Conservation (phyloP, 2,329 filamentous ascomycete genomes). For the Cordyceps cicadae region DNA sequence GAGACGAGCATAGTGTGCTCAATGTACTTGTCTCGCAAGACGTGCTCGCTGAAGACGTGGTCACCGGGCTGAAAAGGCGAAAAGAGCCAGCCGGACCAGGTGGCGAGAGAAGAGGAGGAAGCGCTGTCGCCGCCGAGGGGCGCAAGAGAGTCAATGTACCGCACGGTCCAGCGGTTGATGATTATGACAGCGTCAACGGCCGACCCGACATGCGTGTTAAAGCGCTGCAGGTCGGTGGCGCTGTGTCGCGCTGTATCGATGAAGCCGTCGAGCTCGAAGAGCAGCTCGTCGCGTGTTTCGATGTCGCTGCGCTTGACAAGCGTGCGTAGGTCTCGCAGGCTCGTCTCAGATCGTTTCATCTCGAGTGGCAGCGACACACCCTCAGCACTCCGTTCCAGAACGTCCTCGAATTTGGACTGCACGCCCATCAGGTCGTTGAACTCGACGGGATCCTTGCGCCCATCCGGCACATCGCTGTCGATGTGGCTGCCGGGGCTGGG, state of each 20-base stretch:
- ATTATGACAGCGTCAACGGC: slow-evolving; percentile 67
- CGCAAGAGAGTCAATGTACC: slow-evolving; percentile 56
- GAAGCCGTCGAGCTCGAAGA: slow-evolving; percentile 68
- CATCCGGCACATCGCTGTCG: slow-evolving; percentile 15
- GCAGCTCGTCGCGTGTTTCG: slow-evolving; percentile 59
- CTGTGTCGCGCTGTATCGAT: slow-evolving; percentile 59
- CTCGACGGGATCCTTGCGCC: slow-evolving; percentile 38
- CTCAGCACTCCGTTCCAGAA: slow-evolving; percentile 59
- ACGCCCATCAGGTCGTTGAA: slow-evolving; percentile 69
- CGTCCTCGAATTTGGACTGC: slow-evolving; percentile 68
- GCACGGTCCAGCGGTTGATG: slow-evolving; percentile 68
- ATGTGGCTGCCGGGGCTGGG: slow-evolving; percentile 18
- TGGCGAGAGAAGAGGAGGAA: slow-evolving; percentile 26
- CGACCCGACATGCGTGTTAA: slow-evolving; percentile 67
- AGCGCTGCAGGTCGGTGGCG: slow-evolving; percentile 59
- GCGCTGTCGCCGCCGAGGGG: slow-evolving; percentile 21
- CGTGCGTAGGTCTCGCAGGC: slow-evolving; percentile 65
- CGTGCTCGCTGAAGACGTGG: slow-evolving; percentile 37
- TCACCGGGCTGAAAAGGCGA: slow-evolving; percentile 57
- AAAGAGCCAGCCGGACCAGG: slow-evolving; percentile 38
- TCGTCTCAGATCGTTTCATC: slow-evolving; percentile 69
- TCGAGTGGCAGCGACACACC: slow-evolving; percentile 63
- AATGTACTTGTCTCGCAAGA: slow-evolving; percentile 66
- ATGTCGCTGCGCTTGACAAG: slow-evolving; percentile 64
- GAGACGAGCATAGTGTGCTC: slow-evolving; percentile 62